Evolutionary conservation across 1,284 basidiomycete species (phyloP), one percentile per base, ranked within the genome.

Genomic region (Sanguinoderma infundibulare): DNA sequence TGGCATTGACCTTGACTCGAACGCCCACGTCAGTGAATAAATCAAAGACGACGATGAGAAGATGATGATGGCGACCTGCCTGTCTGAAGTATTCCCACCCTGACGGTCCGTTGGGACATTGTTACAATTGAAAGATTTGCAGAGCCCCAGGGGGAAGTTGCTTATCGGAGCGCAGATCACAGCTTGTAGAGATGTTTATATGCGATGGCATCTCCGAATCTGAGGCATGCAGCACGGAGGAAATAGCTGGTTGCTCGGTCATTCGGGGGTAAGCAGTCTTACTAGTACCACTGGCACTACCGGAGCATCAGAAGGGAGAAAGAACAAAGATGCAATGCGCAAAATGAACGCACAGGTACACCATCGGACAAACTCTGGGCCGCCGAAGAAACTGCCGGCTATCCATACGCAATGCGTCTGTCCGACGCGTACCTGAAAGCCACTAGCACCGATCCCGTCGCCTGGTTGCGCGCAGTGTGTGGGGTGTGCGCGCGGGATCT

Each of bases 131-230:
- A 12, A 26, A 26, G 24, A 8, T 20, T 9, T 32, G 46, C 28
- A 32, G 46, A n/a, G 28, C 46, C 46, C n/a, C 12, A 47, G 30
- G 26, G 17, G 32, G 46, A 49, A 32, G 28, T 28, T 32, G n/a
- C 28, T 20, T 26, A 32, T 28, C 28, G 28, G 24, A 32, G n/a
- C 32, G 57, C 26, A 47, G 42, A 59, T 59, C 51, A 53, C 50
- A 17, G n/a, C 39, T 26, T 58, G 56, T 34, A n/a, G 36, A 39
- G 55, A 57, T 57, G 47, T n/a, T 15, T 2, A n/a, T 20, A n/a
- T 32, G 15, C 26, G 47, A 39, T 39, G 5, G 22, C 9, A 15
- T n/a, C 38, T 39, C 38, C 17, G 17, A n/a, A 15, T 39, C 9
- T 57, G 32, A 51, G 30, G 47, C 34, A 42, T 12, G 26, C 40